phyloP scores from a whole-genome alignment of 768 basidiomycete species.

The Russula sp. region DNA sequence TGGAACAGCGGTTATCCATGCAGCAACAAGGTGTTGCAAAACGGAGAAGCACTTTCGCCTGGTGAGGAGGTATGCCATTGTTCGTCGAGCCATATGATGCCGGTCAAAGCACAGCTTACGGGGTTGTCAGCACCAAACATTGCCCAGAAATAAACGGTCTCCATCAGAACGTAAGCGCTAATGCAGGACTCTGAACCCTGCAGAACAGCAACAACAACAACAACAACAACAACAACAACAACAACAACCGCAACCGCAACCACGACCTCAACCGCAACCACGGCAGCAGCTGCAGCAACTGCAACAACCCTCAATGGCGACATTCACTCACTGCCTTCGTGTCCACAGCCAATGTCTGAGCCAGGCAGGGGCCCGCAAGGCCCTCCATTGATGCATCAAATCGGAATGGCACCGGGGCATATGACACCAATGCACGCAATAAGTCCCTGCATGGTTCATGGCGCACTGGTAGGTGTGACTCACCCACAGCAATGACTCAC shows the following conservation, averaged over 20 bases:
- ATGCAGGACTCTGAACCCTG: conserved; percentile 29
- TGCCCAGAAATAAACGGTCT: conserved; percentile 28
- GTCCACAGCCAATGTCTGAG: conserved; percentile 25
- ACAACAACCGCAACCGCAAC: conserved; percentile 8
- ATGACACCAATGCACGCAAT: conserved; percentile 14
- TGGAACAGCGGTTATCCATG: conserved; percentile 24
- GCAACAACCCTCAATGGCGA: conserved; percentile 36
- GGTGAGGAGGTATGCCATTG: conserved; percentile 29
- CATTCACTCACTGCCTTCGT: conserved; percentile 31
- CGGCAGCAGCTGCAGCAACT: conserved; percentile 32
- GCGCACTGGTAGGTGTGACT: not conserved
- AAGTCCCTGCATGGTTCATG: conserved; percentile 10
- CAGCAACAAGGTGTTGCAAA: conserved; percentile 42
- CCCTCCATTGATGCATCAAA: conserved; percentile 9
- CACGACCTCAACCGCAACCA: conserved; percentile 22
- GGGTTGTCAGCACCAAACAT: conserved; percentile 24
- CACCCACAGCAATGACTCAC: conserved; percentile 34
- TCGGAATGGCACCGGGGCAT: conserved; percentile 7
- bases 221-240: conserved; percentile 38
- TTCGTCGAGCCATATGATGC: not conserved
- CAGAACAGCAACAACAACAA: conserved; percentile 25
- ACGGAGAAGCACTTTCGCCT: conserved; percentile 32
- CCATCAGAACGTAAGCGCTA: conserved; percentile 30
- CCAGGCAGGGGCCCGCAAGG: conserved; percentile 30
- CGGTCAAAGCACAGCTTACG: not conserved